phyloP scores from a whole-genome alignment of 495 filamentous ascomycete species.

The Ascodesmis nigricans region DNA sequence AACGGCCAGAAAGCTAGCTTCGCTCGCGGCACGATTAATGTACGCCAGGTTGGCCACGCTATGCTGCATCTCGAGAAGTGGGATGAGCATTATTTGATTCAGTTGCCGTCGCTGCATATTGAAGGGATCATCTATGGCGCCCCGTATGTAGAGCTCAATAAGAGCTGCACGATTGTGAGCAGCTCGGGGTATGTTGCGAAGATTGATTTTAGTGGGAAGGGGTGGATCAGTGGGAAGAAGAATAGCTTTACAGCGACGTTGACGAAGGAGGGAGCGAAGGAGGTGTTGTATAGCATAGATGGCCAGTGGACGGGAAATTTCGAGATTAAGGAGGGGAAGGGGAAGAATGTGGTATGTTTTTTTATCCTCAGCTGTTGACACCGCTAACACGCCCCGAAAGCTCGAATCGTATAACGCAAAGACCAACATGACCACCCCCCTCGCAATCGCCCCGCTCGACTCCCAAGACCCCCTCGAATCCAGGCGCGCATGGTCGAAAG shows the following conservation, averaged over 20 bases:
- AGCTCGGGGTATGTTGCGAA: conserved; percentile 76
- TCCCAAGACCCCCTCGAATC: conserved; percentile 74
- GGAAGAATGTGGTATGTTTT: conserved; percentile 33
- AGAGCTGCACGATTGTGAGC: conserved; percentile 57
- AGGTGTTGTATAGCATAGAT: conserved; percentile 63
- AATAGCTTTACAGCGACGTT: conserved; percentile 68
- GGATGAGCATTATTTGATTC: conserved; percentile 47
- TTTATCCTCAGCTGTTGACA: neutral
- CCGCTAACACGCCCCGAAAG: conserved; percentile 6
- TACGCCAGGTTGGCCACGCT: conserved; percentile 95
- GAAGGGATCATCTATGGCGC: conserved; percentile 81
- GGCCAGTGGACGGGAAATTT: conserved; percentile 85
- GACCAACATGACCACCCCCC: conserved; percentile 36
- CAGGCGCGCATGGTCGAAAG: conserved; percentile 68
- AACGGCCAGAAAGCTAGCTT: conserved; percentile 97
- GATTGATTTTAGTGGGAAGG: conserved; percentile 79
- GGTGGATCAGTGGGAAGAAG: conserved; percentile 88
- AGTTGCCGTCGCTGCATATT: conserved; percentile 76
- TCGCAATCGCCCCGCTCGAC: conserved; percentile 51
- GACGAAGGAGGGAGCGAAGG: conserved; percentile 49
- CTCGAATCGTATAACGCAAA: conserved; percentile 50
- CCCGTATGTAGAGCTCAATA: conserved; percentile 77
- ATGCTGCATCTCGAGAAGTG: conserved; percentile 27
- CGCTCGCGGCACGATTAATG: conserved; percentile 60
- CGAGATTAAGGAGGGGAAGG: conserved; percentile 47